Evolutionary conservation across 768 basidiomycete genomes (phyloP).

Genomic region (Mycena olivaceomarginata): DNA sequence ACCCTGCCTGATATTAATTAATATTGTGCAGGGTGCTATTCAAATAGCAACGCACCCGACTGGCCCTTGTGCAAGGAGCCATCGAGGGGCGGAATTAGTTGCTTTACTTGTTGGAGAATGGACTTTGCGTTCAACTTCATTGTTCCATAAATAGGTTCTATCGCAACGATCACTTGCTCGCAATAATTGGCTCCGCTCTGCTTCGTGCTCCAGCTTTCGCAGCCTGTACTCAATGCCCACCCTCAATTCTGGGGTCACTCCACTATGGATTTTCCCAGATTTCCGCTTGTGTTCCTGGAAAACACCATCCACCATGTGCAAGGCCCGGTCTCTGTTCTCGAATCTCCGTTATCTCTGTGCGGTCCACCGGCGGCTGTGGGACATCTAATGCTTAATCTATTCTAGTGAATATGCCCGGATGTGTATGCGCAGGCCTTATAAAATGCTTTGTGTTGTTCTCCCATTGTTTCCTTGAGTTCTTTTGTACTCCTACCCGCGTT

Average conservation of each 20-base stretch:
- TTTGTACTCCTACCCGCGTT: conserved; percentile 15
- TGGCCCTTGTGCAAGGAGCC: conserved; percentile 95
- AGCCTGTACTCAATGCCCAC: neutral
- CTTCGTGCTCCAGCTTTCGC: neutral
- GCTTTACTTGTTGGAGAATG: conserved; percentile 83
- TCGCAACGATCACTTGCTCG: neutral
- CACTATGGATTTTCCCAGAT: neutral
- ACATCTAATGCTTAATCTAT: neutral
- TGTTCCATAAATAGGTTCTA: conserved; percentile 17
- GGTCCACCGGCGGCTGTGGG: conserved; percentile 1
- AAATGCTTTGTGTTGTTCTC: conserved; percentile 6
- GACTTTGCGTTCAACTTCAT: conserved; percentile 58
- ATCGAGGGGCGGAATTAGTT: conserved; percentile 93
- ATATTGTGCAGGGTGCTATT: conserved; percentile 1
- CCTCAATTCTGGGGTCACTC: conserved; percentile 22
- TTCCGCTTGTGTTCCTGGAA: neutral
- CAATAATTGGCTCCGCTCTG: neutral
- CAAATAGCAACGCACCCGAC: too few relatives aligned
- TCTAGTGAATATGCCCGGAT: conserved; percentile 21
- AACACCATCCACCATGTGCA: conserved; percentile 13
- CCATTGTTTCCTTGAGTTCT: conserved; percentile 40
- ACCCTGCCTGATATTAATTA: conserved; percentile 79
- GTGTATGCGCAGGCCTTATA: conserved; percentile 1
- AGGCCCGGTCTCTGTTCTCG: neutral
- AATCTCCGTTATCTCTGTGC: neutral